Evolutionary conservation across 345 rosid species (phyloP).

Genomic region (Erucastrum elatum): DNA sequence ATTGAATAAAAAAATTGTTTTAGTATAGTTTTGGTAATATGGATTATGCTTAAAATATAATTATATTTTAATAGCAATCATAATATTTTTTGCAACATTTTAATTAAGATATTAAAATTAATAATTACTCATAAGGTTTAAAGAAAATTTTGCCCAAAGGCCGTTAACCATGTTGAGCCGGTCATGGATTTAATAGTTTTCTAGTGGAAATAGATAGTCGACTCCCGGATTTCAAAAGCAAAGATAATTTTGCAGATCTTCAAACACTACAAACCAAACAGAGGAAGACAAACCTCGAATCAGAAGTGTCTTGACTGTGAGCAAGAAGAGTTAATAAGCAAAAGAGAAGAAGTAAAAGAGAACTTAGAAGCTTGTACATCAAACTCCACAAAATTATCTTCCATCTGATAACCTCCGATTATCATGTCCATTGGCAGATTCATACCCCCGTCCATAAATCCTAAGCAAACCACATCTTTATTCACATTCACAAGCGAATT

Average conservation of each 20-base stretch:
- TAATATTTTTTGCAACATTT: too few species aligned
- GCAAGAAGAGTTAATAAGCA: slow-evolving; percentile 7
- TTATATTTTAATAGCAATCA: too few species aligned
- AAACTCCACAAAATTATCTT: slow-evolving; percentile 4
- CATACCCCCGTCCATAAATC: background rate
- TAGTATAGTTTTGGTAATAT: too few species aligned
- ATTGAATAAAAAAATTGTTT: too few species aligned
- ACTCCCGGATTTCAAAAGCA: background rate
- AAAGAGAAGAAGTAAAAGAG: slow-evolving; percentile 7
- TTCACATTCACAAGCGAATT: background rate
- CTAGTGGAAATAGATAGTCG: too few species aligned
- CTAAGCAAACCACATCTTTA: slow-evolving; percentile 10
- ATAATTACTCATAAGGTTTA: too few species aligned
- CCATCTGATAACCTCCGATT: slow-evolving; percentile 11
- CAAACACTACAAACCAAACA: background rate
- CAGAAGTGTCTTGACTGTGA: slow-evolving; percentile 1
- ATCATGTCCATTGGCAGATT: background rate
- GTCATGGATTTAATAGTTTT: too few species aligned
- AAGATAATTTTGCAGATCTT: background rate
- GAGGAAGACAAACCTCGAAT: background rate
- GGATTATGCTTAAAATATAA: too few species aligned
- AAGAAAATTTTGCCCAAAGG: too few species aligned
- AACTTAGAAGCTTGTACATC: background rate
- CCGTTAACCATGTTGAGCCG: too few species aligned
- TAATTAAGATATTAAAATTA: too few species aligned